Base-by-base conservation (phyloP, 1,139 yeast genomes). In the Diutina catenulata region DNA sequence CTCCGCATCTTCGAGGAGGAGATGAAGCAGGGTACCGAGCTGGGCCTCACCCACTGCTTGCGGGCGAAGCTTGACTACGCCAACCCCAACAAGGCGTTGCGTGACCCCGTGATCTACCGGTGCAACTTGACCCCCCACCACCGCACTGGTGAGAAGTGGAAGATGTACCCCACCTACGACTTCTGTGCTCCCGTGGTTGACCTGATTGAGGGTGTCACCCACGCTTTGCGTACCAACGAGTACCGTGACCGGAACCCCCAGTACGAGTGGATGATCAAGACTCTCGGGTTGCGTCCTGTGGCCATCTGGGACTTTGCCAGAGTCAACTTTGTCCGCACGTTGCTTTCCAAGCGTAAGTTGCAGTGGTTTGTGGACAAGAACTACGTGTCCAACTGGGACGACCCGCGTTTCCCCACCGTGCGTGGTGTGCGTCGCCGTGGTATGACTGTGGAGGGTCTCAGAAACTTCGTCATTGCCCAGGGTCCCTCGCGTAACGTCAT, bases 381-480 rank as follows among this genome's bases (percentile, higher is more conserved):
- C 29, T 70, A 79, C 50, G 98, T 91, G 43, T 53, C 73, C 27
- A 87, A 86, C 64, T 91, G 98, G 98, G 95, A 88, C 56, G 98
- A 91, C 62, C 97, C 98, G 51, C 76, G 98, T 61, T 91, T 91
- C 87, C 98, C 98, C 49, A 91, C 98, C 37, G 95, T 88, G 32
- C 79, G 95, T 64, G 97, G 97, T 68, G 95, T 88, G 40, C 83
- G 96, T 70, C 80, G 97, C 73, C 82, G 98, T 69, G 98, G 98
- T 69, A 91, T 91, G 97, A 79, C 95, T 35, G 93, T 91, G 46
- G 96, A 91, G 65, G 97, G 96, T 48, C 76, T 91, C 59, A 77
- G 91, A 62, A 82, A 82, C 68, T 91, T 88, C 53, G 83, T 91
- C 49, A 71, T 91, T 46, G 74, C 94, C 39, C 97, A 91, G 68